phyloP scores from a whole-genome alignment of 2,329 filamentous ascomycete species.

The Phyllosticta citriasiana region DNA sequence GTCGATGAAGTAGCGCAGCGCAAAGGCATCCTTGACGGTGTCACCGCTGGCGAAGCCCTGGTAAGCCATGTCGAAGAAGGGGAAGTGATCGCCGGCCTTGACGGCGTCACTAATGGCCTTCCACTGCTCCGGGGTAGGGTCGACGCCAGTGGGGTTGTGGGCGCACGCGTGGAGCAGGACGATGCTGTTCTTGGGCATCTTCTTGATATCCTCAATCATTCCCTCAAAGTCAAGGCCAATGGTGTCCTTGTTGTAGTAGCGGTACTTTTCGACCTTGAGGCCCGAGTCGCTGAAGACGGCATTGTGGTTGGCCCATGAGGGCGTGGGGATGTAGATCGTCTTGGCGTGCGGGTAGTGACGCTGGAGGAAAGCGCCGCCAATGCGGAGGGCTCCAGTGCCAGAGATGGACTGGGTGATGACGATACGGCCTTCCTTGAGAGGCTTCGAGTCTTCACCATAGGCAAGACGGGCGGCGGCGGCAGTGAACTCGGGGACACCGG shows the following conservation, averaged over 20 bases:
- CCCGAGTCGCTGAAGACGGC: constrained; percentile 93
- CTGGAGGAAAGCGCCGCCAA: constrained; percentile 86
- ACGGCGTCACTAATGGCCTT: constrained; percentile 76
- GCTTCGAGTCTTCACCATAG: constrained; percentile 71
- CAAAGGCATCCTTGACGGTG: constrained; percentile 86
- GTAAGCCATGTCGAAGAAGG: constrained; percentile 99
- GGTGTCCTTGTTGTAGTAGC: constrained; percentile 98
- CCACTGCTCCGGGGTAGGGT: constrained; percentile 89
- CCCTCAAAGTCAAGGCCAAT: constrained; percentile 97
- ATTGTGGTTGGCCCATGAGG: constrained; percentile 97
- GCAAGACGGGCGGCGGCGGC: constrained; percentile 83
- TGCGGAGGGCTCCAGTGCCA: constrained; percentile 88
- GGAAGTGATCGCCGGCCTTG: constrained; percentile 78
- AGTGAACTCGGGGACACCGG: constrained; percentile 88
- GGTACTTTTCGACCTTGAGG: constrained; percentile 85
- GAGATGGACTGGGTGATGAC: constrained; percentile 98
- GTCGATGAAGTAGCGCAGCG: constrained; percentile 84
- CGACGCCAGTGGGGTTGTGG: constrained; percentile 95
- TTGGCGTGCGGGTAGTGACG: constrained; percentile 86
- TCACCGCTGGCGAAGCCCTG: constrained; percentile 94
- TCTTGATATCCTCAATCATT: constrained; percentile 81
- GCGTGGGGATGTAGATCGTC: constrained; percentile 92
- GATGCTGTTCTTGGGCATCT: constrained; percentile 74
- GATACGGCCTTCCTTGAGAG: constrained; percentile 63
- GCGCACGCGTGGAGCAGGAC: constrained; percentile 95